phyloP scores from a whole-genome alignment of 805 yeast genomes.

The Metschnikowia gruessii region DNA sequence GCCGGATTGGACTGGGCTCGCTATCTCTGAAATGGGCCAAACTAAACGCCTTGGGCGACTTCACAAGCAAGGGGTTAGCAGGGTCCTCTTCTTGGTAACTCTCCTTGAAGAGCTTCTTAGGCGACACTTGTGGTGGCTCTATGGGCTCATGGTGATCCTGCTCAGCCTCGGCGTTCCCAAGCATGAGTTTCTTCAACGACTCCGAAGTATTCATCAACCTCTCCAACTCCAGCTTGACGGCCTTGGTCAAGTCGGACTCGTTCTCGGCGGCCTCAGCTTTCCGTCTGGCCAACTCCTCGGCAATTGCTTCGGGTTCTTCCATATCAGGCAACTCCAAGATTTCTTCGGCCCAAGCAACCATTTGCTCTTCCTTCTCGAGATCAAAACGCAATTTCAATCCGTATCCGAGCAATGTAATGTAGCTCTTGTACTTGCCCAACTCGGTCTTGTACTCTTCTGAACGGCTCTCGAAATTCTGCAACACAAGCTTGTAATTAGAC shows the following conservation, averaged over 20 bases:
- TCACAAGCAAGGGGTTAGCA: constrained; percentile 23
- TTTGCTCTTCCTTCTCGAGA: constrained; percentile 32
- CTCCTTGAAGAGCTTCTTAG: neutral
- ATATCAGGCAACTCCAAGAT: constrained; percentile 1
- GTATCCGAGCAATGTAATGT: constrained; percentile 44
- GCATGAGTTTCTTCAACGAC: constrained; percentile 16
- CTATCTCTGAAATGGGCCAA: constrained; percentile 34
- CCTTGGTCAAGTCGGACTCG: constrained; percentile 32
- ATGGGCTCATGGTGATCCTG: neutral
- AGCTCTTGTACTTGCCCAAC: constrained; percentile 44
- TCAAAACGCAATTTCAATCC: constrained; percentile 47
- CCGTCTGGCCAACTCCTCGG: constrained; percentile 9
- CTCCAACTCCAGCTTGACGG: constrained; percentile 34
- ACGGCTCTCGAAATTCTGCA: constrained; percentile 40
- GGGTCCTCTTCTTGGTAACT: constrained; percentile 14
- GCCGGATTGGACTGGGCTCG: constrained; percentile 35
- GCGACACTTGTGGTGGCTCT: neutral
- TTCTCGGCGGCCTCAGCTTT: constrained; percentile 11
- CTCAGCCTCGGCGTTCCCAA: neutral
- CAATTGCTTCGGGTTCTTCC: constrained; percentile 11
- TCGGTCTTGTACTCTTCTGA: constrained; percentile 45
- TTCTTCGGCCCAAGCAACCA: constrained; percentile 10
- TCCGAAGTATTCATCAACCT: constrained; percentile 20
- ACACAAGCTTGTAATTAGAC: constrained; percentile 36
- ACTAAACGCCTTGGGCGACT: constrained; percentile 42